A percentile compares a stretch with the other conserved stretches of the same genome.
Conservation (phyloP, 257 asterid species). For the Plantago major region DNA sequence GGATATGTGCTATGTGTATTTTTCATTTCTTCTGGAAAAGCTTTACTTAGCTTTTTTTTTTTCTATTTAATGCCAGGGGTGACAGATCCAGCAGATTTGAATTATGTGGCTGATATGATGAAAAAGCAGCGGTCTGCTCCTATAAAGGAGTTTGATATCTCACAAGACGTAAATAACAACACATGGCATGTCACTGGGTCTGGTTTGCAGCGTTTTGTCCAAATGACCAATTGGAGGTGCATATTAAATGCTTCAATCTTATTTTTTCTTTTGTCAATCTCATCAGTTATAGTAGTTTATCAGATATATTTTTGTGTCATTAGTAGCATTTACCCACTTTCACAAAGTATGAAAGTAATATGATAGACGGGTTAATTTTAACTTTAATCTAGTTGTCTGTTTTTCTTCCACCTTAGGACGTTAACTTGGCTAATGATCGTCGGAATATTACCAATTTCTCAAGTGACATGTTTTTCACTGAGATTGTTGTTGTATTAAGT, state of each 20-base stretch:
- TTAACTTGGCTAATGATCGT: too few relatives aligned
- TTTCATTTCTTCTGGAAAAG: background rate
- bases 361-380: too few relatives aligned
- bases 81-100: constrained; percentile 37
- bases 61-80: constrained; percentile 30
- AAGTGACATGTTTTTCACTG: too few relatives aligned
- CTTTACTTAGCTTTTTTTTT: constrained; percentile 1
- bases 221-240: constrained; percentile 99
- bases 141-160: constrained; percentile 70
- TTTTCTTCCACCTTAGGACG: too few relatives aligned
- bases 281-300: background rate
- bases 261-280: background rate
- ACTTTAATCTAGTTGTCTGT: too few relatives aligned
- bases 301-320: background rate
- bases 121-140: constrained; percentile 66
- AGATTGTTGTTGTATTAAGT: background rate
- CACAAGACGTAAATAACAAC: constrained; percentile 44
- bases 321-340: background rate
- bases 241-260: constrained; percentile 1
- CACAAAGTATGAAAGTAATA: too few relatives aligned
- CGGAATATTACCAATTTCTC: too few relatives aligned
- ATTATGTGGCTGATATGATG: constrained; percentile 68
- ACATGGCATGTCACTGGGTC: constrained; percentile 78
- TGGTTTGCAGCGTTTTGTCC: constrained; percentile 90
- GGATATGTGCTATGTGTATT: background rate